Base-by-base conservation (phyloP, 2,329 filamentous ascomycete genomes). In the Aureobasidium mangrovei region DNA sequence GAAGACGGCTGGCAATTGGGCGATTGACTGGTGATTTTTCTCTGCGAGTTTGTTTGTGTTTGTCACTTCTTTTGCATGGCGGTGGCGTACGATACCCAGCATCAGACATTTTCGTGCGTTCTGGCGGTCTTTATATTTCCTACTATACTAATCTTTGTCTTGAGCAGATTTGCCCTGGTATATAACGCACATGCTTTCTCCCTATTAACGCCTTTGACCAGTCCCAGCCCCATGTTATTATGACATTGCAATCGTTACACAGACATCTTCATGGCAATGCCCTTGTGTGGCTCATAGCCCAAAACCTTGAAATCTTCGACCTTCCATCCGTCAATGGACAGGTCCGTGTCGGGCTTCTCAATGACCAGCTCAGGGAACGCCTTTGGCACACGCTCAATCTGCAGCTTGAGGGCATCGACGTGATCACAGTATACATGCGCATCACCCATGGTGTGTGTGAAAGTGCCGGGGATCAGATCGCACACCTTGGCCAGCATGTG, bases 221-320 rank as follows among this genome's bases (percentile, higher is more conserved):
- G 18, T 18, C 18, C 18, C 18, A 18, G 18, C 18, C 18, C 18
- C 18, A 18, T 18, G 18, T 18, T 18, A 18, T 18, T 18, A 18
- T 18, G 18, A 18, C 18, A 18, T 18, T 18, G 18, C 18, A 18
- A 18, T 41, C 39, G 10, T 45, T 44, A 90, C 56, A 97, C 91
- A 66, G 88, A 94, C 93, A 98, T 98, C 75, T 97, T 96, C 93
- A 98, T 98, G 42, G 87, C 80, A 72, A 98, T 95, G 4, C 80
- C 80, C 74, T 91, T 91, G 69, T 96, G 89, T 55, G 93, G 91
- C 47, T 91, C 81, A 69, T 98, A 98, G 0, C 86, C 91, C 64
- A 87, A 78, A 4, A 98, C 80, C 56, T 86, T 83, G 68, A 98
- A 91, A 58, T 98, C 91, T 60, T 94, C 89, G 1, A 82, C 76